Evolutionary conservation across 164 flowering plant genomes (phyloP).

Genomic region (Sextonia rubra): DNA sequence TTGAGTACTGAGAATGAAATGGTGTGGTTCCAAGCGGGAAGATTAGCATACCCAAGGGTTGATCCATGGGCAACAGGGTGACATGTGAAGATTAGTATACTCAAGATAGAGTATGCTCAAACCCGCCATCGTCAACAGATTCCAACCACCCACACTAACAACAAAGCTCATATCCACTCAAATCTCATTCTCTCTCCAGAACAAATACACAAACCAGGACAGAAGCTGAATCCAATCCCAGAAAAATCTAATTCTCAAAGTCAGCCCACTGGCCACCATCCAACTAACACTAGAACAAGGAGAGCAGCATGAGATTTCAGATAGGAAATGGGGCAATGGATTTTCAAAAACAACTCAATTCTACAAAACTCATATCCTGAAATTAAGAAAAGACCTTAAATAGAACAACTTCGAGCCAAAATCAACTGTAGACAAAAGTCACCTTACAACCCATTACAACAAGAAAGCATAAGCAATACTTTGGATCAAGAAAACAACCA

Average conservation of each 20-base stretch:
- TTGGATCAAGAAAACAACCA: too few species aligned
- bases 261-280: background rate
- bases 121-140: slow-evolving; percentile 11
- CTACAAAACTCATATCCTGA: background rate
- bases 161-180: slow-evolving; percentile 9
- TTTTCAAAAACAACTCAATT: background rate
- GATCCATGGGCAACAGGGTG: too few species aligned
- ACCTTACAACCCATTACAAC: too few species aligned
- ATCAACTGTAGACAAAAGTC: too few species aligned
- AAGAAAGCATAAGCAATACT: too few species aligned
- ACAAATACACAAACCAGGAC: background rate
- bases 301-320: slow-evolving; percentile 14
- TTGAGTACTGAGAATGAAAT: too few species aligned
- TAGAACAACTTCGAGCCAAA: too few species aligned
- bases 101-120: too few species aligned
- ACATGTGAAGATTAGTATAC: too few species aligned
- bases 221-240: background rate
- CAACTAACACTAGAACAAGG: slow-evolving; percentile 17
- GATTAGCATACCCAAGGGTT: too few species aligned
- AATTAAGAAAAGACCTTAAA: background rate
- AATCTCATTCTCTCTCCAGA: slow-evolving; percentile 7
- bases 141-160: too few species aligned
- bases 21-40: too few species aligned
- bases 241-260: background rate
- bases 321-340: background rate